phyloP scores from a whole-genome alignment of 1,284 basidiomycete genomes.

The Clitocybe nebularis region DNA sequence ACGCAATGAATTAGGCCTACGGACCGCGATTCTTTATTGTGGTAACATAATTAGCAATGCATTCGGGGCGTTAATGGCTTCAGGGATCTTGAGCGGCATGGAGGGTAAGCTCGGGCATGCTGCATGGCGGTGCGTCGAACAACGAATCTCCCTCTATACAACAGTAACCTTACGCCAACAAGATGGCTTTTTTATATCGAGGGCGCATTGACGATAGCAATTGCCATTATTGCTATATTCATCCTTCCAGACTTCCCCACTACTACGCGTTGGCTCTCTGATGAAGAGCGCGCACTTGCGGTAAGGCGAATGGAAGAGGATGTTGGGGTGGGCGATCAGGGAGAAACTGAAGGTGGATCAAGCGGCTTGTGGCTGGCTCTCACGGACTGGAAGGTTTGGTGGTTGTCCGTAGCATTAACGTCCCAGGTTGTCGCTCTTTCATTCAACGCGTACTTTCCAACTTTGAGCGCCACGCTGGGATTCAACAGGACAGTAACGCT shows the following conservation, averaged over 20 bases:
- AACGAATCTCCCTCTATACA: neutral
- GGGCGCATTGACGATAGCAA: conserved; percentile 61
- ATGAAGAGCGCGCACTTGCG: conserved; percentile 63
- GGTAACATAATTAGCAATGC: conserved; percentile 79
- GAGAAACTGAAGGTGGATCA: conserved; percentile 22
- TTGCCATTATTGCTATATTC: conserved; percentile 59
- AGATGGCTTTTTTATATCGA: conserved; percentile 79
- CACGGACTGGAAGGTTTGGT: conserved; percentile 73
- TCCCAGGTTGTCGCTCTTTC: conserved; percentile 56
- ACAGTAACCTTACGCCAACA: conserved; percentile 1
- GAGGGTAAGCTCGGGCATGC: conserved; percentile 65
- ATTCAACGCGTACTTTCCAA: conserved; percentile 70
- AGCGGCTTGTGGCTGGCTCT: conserved; percentile 57
- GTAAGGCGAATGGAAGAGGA: conserved; percentile 73
- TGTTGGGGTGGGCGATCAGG: conserved; percentile 45
- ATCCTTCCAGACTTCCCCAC: conserved; percentile 79
- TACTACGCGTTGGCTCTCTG: conserved; percentile 53
- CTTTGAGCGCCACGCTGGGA: conserved; percentile 64
- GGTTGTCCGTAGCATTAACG: conserved; percentile 54
- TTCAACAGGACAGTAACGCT: conserved; percentile 63
- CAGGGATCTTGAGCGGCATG: conserved; percentile 68
- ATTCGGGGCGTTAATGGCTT: conserved; percentile 79
- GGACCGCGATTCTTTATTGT: conserved; percentile 71
- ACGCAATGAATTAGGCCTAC: conserved; percentile 60
- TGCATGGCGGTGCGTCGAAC: conserved; percentile 59